Conservation (phyloP, 176 grass and related monocot genomes). For the Secale cereale region DNA sequence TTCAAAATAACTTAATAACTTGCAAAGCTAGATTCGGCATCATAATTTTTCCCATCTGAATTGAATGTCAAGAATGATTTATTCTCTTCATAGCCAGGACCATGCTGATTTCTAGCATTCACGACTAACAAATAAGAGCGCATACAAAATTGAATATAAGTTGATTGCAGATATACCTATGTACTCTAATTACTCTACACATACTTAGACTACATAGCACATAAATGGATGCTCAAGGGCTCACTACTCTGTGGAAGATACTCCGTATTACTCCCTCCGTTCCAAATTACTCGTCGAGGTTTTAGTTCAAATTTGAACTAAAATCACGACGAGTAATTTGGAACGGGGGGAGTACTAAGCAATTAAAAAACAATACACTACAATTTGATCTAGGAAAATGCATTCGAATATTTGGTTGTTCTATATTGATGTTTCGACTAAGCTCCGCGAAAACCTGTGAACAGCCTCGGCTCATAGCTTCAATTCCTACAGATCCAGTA, state of each 20-base stretch:
- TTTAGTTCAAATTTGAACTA: too few species aligned
- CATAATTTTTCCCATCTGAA: background rate
- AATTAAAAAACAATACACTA: background rate
- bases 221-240: constrained; percentile 1
- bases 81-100: background rate
- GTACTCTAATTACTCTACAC: background rate
- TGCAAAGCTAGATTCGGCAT: background rate
- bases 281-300: too few species aligned
- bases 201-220: background rate
- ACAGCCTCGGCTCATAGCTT: constrained; percentile 99
- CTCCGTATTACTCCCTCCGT: background rate
- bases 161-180: background rate
- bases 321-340: too few species aligned
- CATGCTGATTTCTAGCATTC: background rate
- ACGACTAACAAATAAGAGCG: background rate
- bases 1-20: constrained; percentile 20
- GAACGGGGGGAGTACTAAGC: too few species aligned
- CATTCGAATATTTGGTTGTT: background rate
- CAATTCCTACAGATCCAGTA: constrained; percentile 96
- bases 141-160: background rate
- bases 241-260: background rate
- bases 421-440: background rate
- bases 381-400: background rate
- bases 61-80: background rate
- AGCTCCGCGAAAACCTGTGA: constrained; percentile 51